Evolutionary conservation across 192 early-diverging fungal genomes (phyloP), one percentile per base, ranked within the genome.

Genomic region (Coemansia interrupta): DNA sequence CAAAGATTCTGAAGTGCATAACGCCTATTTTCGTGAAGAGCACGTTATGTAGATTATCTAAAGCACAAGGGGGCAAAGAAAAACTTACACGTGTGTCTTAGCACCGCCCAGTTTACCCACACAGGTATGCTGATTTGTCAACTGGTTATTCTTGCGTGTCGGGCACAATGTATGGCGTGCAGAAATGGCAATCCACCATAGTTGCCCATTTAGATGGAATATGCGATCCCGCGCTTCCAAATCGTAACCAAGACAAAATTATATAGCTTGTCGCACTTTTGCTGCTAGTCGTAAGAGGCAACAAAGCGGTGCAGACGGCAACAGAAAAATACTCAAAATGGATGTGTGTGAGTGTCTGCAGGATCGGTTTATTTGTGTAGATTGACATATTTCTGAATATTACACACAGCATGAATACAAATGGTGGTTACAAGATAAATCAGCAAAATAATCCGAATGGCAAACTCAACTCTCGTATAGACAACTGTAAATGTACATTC

Each of bases 1-100:
- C 32, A 3, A 36, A 36, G 9, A 36, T 36, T 8, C 6, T 36
- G 32, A 8, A 36, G 32, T 36, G 32, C 32, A 36, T 36, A 7
- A 1, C 32, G 10, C 32, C 32, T 7, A 36, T 36, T 36, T 36
- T 36, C 32, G 5, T 36, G 23, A 48, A 44, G 9, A n/a, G 43
- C 43, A 19, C 43, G 46, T 48, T 48, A 14, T 48, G 43, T 20
- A 44, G 43, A n/a, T 44, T 48, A 23, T 23, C 20, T 48, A 36
- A 36, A 36, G 32, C 32, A 36, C 32, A 36, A 36, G 9, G 32
- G 32, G 32, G 32, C 10, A 8, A 36, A 36, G 32, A 8, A 7
- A 36, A 36, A 36, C 32, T 1, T 36, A 36, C 32, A 36, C 9
- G 32, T 36, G 32, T 48, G 46, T 48, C 46, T 48, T 48, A 48